Base-by-base conservation (phyloP, 2,329 filamentous ascomycete genomes). In the Gaeumannomyces tritici region DNA sequence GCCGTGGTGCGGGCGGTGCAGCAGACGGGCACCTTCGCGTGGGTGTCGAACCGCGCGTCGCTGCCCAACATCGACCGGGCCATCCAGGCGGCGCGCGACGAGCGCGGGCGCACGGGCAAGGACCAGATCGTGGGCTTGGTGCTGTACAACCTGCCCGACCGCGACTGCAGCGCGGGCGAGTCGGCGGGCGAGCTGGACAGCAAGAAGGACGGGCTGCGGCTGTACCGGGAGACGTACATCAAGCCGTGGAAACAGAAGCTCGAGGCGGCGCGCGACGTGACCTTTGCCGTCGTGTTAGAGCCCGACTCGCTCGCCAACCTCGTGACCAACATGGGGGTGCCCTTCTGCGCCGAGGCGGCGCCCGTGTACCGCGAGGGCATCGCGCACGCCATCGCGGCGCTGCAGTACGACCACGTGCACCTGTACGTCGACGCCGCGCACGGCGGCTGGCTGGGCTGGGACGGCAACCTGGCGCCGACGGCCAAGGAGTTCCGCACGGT, bases 121-220 rank as follows among this genome's bases (percentile, higher is more conserved):
- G 70, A 75, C 65, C 70, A 77, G 66, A 74, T 79, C 58, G 70
- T 79, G 6, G 74, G 76, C 9, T 67, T 80, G 27, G 75, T 80
- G 21, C 69, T 79, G 6, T 79, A 79, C 68, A 75, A 79, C 65
- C 70, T 80, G 1, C 76, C 76, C 8, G 76, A 78, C 63, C 68
- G 77, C 3, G 77, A 80, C 69, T 80, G 77, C 71, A 73, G 72
- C n/a, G 75, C 74, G 6, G 76, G 75, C 29, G 75, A 77, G 65
- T 74, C 71, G 18, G 72, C 73, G 0, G 76, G 77, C n/a, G 77
- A 79, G 66, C 72, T 79, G 26, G 67, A 66, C 55, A 70, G 70
- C 60, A 69, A 61, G 24, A 64, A 77, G 21, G 69, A 73, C 61
- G 77, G 77, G 5, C 65, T 77, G 15, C 68, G 73, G 64, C 66